Evolutionary conservation across 2,329 filamentous ascomycete genomes (phyloP).

Genomic region (Colletotrichum noveboracense): DNA sequence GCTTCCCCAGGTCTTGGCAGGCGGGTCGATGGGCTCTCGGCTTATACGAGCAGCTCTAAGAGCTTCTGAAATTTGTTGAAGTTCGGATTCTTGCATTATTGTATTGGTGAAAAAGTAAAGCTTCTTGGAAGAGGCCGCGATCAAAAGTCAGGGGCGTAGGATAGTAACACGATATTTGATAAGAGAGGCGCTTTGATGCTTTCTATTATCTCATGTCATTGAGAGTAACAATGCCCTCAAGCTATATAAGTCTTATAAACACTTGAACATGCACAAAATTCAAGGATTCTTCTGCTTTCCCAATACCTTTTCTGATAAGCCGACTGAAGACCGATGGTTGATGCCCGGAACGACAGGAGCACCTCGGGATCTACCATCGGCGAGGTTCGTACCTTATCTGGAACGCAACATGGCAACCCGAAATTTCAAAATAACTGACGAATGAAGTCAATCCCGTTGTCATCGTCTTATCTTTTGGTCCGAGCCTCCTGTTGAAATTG

Average conservation of each 20-base stretch:
- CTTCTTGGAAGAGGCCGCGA: neutral
- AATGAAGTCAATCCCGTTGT: neutral
- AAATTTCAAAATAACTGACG: neutral
- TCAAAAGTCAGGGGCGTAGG: neutral
- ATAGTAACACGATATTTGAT: neutral
- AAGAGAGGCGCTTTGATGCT: neutral
- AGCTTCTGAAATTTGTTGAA: slow-evolving; percentile 6
- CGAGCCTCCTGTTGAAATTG: neutral
- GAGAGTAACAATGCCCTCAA: neutral
- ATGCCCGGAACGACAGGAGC: neutral
- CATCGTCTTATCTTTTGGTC: neutral
- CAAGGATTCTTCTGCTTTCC: neutral
- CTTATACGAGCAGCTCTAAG: slow-evolving; percentile 25
- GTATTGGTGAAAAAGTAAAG: neutral
- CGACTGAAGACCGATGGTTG: neutral
- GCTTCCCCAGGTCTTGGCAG: slow-evolving; percentile 23
- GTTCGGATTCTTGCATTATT: neutral
- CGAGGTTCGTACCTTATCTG: neutral
- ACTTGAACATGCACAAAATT: neutral
- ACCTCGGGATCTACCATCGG: neutral
- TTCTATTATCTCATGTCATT: neutral
- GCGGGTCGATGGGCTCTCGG: slow-evolving; percentile 24
- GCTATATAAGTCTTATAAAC: neutral
- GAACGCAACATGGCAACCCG: neutral
- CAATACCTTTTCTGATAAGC: neutral